Conservation (phyloP, 495 filamentous ascomycete species). For the Baudoinia panamericana region DNA sequence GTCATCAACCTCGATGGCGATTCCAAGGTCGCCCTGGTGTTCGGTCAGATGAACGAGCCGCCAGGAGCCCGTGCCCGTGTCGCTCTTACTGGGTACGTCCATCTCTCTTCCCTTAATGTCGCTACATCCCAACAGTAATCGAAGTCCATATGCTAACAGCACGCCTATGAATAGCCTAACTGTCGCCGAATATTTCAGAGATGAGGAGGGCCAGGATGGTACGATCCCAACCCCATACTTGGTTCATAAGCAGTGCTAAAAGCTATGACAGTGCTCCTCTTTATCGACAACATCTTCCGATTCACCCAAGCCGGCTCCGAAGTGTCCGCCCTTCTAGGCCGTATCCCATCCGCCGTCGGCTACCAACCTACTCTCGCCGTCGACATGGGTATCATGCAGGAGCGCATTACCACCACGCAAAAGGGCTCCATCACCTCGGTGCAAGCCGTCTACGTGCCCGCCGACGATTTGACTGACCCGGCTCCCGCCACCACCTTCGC, state of each 20-base stretch:
- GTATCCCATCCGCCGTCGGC: slow-evolving; percentile 99
- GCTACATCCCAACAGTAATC: too few relatives aligned
- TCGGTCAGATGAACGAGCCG: slow-evolving; percentile 99
- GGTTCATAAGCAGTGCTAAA: slow-evolving; percentile 19
- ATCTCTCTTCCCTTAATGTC: background rate
- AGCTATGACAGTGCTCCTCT: slow-evolving; percentile 61
- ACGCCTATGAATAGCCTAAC: slow-evolving; percentile 36
- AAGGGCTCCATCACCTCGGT: slow-evolving; percentile 99
- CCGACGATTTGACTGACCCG: slow-evolving; percentile 99
- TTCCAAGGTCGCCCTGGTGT: slow-evolving; percentile 98
- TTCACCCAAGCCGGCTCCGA: slow-evolving; percentile 99
- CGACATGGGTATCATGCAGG: slow-evolving; percentile 99
- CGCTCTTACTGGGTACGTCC: slow-evolving; percentile 64
- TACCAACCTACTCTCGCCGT: slow-evolving; percentile 99
- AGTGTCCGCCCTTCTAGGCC: slow-evolving; percentile 97
- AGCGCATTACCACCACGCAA: slow-evolving; percentile 98
- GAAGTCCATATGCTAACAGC: background rate
- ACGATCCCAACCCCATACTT: slow-evolving; percentile 13
- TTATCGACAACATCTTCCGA: slow-evolving; percentile 99
- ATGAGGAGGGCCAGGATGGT: slow-evolving; percentile 91
- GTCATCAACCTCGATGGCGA: slow-evolving; percentile 99
- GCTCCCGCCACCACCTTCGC: slow-evolving; percentile 99
- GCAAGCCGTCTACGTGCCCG: slow-evolving; percentile 99
- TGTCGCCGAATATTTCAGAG: slow-evolving; percentile 93
- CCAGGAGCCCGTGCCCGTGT: slow-evolving; percentile 99